phyloP scores from a whole-genome alignment of 2,329 filamentous ascomycete species.

The Neopestalotiopsis rosae region DNA sequence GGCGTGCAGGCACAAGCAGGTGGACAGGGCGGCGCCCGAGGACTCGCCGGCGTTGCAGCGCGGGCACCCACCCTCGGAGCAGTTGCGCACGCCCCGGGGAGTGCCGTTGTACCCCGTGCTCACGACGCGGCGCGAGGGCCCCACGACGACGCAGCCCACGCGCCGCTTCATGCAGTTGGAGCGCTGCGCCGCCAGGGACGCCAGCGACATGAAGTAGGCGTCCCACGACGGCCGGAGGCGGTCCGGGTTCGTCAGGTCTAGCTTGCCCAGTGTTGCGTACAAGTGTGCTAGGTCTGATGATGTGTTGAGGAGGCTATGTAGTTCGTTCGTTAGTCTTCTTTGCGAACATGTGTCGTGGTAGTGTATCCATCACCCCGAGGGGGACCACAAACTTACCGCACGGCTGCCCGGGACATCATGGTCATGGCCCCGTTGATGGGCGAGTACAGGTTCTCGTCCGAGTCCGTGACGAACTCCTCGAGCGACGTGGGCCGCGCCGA shows the following conservation, averaged over 20 bases:
- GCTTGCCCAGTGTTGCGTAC: conserved; percentile 71
- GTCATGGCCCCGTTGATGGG: conserved; percentile 69
- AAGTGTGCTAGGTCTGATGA: conserved; percentile 74
- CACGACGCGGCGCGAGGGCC: conserved; percentile 81
- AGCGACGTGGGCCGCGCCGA: conserved; percentile 43
- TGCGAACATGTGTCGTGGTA: too few species aligned
- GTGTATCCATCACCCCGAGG: too few species aligned
- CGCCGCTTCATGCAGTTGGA: conserved; percentile 98
- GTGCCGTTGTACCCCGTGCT: conserved; percentile 98
- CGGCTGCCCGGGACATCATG: conserved; percentile 79
- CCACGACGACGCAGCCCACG: conserved; percentile 91
- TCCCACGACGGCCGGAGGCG: conserved; percentile 93
- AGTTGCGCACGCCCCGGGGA: conserved; percentile 87
- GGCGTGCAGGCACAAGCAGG: conserved; percentile 95
- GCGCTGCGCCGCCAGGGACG: conserved; percentile 85
- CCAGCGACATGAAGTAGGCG: conserved; percentile 97
- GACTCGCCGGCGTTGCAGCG: conserved; percentile 81
- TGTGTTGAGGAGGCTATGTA: conserved; percentile 74
- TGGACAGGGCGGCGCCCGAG: conserved; percentile 76
- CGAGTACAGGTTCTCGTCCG: conserved; percentile 79
- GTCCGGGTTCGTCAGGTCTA: conserved; percentile 79
- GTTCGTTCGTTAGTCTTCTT: background rate
- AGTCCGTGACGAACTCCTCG: conserved; percentile 61
- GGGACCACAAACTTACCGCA: conserved; percentile 52
- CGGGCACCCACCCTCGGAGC: conserved; percentile 87